Base-by-base conservation (phyloP, 495 filamentous ascomycete species). In the Chaetomium tenue region DNA sequence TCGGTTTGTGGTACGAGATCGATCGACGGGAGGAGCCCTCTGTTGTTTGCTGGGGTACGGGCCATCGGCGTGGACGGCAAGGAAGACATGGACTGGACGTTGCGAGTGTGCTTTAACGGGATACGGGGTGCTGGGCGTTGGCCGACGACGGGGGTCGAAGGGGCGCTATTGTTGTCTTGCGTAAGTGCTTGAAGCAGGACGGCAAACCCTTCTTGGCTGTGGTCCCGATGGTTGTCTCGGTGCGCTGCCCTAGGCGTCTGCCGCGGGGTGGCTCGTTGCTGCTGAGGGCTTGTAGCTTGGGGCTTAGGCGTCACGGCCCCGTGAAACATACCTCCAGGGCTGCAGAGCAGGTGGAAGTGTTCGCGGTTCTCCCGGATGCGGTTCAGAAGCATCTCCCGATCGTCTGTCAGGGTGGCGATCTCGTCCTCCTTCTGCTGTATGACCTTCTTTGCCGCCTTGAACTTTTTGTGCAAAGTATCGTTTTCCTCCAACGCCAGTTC, bases 281-380 rank as follows among this genome's bases (percentile, higher is more conserved):
- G 83, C 77, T 72, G 80, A 65, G 70, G 81, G 60, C 71, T 86
- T 74, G 65, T 74, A 67, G 51, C 78, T 76, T 66, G 79, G 70
- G 68, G 80, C 76, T 78, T 86, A 68, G 81, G 83, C 54, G 78
- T 88, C 72, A 80, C 58, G 40, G 78, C 80, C 13, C 78, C 77
- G 62, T 84, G 82, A 63, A 83, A 83, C 26, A 79, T 78, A 59
- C 83, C 83, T 37, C 82, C 82, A 6, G 84, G 82, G 63, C 81
- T 82, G 61, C 82, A 80, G 57, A 92, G 82, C 65, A 83, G 81
- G 61, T 89, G 88, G 65, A 95, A 84, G 71, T 96, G 92, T 68
- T 90, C 85, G 37, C 93, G 83, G 66, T 96, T 96, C 73, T 95
- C 89, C 28, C 89, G 83, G 60, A 98, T 96, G 60, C 94, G 88